Evolutionary conservation across 2,329 filamentous ascomycete species (phyloP), one percentile per base, ranked within the genome.

Genomic region (Epichloe typhina): DNA sequence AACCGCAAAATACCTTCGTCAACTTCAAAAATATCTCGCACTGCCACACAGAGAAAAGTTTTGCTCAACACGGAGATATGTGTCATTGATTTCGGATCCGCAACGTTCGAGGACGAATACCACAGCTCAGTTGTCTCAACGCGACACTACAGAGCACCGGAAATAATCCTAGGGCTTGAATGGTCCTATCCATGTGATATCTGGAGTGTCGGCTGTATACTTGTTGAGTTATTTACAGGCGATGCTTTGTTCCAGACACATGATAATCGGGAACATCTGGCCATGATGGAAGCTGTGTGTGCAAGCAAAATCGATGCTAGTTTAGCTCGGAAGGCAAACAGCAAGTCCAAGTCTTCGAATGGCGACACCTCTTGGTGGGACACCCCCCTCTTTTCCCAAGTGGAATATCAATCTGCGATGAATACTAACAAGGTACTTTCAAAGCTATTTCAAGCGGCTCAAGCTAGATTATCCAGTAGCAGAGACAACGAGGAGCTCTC

Each of bases 121-220:
- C 82, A 86, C 58, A 84, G 81, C 0, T 84, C 81, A 0, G 82
- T 86, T 3, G 82, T 86, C 26, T 84, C 80, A 1, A 86, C 82
- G 4, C 73, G 82, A 3, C 82, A 86, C 58, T 86, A 86, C 58
- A 73, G 82, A 43, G 82, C 82, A 0, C 82, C 82, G 0, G 82
- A 86, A 58, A 85, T 86, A 54, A 85, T 86, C 45, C 72, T 86
- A 17, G 81, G 82, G 0, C 70, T 86, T 1, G 82, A 82, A 17
- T 86, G 82, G 82, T 84, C 81, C 4, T 85, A 77, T 55, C 82
- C 82, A 2, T 86, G 82, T 55, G 82, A 86, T 59, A 84, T 86
- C 37, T 86, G 82, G 82, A 85, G 82, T 61, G 85, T 86, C 33
- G 82, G 82, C 3, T 86, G 82, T 57, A 85, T 86, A 54, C 70